These are phyloP conservation scores for Metschnikowia reukaufii DNA, from an alignment of 805 yeast genomes.

Conservation along the genomic window DNA sequence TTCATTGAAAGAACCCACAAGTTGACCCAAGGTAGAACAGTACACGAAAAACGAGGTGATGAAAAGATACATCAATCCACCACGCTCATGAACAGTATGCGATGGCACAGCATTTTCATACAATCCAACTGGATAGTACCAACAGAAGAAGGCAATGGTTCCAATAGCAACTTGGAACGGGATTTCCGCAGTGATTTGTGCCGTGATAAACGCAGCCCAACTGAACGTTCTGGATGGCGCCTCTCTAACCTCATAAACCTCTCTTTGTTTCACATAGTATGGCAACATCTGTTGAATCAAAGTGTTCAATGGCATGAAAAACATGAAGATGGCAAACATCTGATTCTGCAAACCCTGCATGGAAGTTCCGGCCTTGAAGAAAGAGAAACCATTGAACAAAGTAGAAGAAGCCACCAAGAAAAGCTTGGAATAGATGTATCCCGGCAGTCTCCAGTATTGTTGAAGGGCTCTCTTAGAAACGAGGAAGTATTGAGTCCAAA, in stretches of 20 bases:
- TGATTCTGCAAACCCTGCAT: slow-evolving; percentile 67
- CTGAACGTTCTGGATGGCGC: slow-evolving; percentile 44
- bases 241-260: slow-evolving; percentile 48
- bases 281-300: slow-evolving; percentile 43
- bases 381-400: slow-evolving; percentile 70
- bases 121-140: slow-evolving; percentile 54
- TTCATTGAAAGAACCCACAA: slow-evolving; percentile 25
- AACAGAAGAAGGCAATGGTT: slow-evolving; percentile 61
- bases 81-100: slow-evolving; percentile 28
- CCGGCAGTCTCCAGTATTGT: slow-evolving; percentile 63
- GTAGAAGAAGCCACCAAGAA: slow-evolving; percentile 54
- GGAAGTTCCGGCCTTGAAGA: slow-evolving; percentile 62
- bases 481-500: slow-evolving; percentile 16
- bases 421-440: slow-evolving; percentile 62
- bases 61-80: slow-evolving; percentile 38
- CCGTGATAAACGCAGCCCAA: slow-evolving; percentile 43
- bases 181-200: slow-evolving; percentile 46
- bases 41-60: slow-evolving; percentile 21
- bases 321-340: slow-evolving; percentile 51
- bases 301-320: slow-evolving; percentile 39
- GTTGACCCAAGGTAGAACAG: slow-evolving; percentile 26
- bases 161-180: slow-evolving; percentile 49
- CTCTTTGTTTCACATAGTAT: slow-evolving; percentile 45
- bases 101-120: slow-evolving; percentile 19
- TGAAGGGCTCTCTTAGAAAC: slow-evolving; percentile 22